These are phyloP conservation scores for Dactylellina drechsleri DNA, from an alignment of 2,329 filamentous ascomycete genomes.

Conservation along the genomic window DNA sequence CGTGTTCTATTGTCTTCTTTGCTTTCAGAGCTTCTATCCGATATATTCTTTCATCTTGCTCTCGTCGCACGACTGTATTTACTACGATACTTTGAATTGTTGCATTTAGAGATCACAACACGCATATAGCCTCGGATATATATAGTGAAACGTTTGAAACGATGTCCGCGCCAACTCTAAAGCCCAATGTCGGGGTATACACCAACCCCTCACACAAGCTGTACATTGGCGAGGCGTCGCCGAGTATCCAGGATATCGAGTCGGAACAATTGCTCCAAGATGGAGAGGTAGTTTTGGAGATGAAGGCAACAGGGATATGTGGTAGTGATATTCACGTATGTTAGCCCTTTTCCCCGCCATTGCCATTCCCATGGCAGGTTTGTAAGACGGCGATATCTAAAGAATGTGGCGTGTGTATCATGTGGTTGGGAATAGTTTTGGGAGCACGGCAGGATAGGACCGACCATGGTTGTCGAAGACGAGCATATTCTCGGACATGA, in stretches of 20 bases:
- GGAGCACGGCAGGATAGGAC: constrained; percentile 93
- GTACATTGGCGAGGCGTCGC: constrained; percentile 83
- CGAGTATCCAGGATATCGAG: constrained; percentile 78
- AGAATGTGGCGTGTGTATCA: neutral
- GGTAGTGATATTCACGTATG: constrained; percentile 69
- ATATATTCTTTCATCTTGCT: too few relatives aligned
- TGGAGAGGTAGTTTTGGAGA: constrained; percentile 81
- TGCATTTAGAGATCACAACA: constrained; percentile 39
- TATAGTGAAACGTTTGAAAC: neutral
- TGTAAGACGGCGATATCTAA: neutral
- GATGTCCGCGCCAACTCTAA: constrained; percentile 64
- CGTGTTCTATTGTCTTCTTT: neutral
- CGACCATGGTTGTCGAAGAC: constrained; percentile 83
- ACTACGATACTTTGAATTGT: neutral
- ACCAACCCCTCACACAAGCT: constrained; percentile 93
- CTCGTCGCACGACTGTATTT: neutral
- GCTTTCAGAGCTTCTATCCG: neutral
- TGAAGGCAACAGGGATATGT: constrained; percentile 96
- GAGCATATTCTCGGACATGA: constrained; percentile 96
- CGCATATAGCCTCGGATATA: neutral
- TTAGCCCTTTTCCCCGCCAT: neutral
- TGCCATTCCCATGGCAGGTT: constrained; percentile 1
- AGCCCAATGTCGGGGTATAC: constrained; percentile 94
- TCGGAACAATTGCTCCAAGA: constrained; percentile 62
- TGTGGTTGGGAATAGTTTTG: constrained; percentile 76